Evolutionary conservation across 2,329 filamentous ascomycete species (phyloP), one percentile per base, ranked within the genome.

Genomic region (Epicoccum nigrum): DNA sequence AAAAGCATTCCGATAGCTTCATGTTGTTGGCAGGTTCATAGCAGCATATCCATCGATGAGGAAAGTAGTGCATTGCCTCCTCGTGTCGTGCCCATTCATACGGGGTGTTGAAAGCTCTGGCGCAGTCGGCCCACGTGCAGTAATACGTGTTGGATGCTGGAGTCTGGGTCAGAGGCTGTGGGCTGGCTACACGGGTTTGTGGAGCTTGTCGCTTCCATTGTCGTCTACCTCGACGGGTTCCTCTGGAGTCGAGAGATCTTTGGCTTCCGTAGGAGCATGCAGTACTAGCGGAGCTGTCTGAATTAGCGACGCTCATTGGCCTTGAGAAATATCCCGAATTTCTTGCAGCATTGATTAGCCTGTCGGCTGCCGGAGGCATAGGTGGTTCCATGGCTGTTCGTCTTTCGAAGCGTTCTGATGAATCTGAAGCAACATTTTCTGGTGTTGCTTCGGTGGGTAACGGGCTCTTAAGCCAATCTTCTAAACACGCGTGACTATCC

Each of bases 41-140:
- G 23, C 39, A 46, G 12, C 56, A 58, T 3, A 54, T 27, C 56
- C 56, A 58, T 6, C 39, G 31, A 33, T 54, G 49, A 1, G 52
- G 56, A 11, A 20, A 43, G 17, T 58, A 38, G 15, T 56, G 56
- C 1, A 49, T n/a, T 1, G 53, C 53, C 17, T 49, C 35, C n/a
- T 58, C 56, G 15, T 58, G 56, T 1, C 53, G 45, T 0, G 23
- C 27, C 56, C 56, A 58, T 6, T 33, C 49, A 13, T 17, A 51
- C 1, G 33, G 23, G 32, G 31, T 20, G 3, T 1, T 5, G 11
- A 58, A 58, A 0, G 15, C 23, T 3, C 16, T 32, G 2, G 15
- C 1, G 20, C 56, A 58, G 7, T 12, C 12, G 3, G 32, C 27
- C 50, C 31, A 49, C 3, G 56, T 56, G 17, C 53, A 58, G 9